Percentiles rank a stretch among this genome's conserved stretches.
Conservation (phyloP, 257 asterid species). For the Nicotiana tabacum region DNA sequence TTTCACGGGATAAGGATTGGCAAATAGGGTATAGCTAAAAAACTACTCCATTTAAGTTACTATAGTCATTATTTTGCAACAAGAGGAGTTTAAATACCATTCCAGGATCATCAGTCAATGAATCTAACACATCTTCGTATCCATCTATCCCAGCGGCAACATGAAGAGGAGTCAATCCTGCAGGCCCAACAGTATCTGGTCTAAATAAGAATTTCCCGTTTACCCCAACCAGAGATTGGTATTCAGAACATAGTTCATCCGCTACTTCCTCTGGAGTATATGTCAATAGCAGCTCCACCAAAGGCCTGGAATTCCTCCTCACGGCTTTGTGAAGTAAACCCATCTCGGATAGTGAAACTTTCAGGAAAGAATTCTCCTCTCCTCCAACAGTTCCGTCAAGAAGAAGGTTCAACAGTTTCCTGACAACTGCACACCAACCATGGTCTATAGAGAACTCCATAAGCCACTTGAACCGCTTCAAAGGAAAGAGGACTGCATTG, state of each 20-base stretch:
- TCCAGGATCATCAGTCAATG: conserved; percentile 68
- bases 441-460: conserved; percentile 60
- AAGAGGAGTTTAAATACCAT: conserved; percentile 32
- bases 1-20: conserved; percentile 8
- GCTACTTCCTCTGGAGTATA: conserved; percentile 47
- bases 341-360: conserved; percentile 46
- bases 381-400: conserved; percentile 49
- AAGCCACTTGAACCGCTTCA: conserved; percentile 56
- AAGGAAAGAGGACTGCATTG: conserved; percentile 31
- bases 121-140: conserved; percentile 59
- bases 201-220: conserved; percentile 41
- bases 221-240: conserved; percentile 24
- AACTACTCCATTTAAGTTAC: background rate
- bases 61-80: background rate
- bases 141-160: conserved; percentile 79
- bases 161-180: conserved; percentile 84
- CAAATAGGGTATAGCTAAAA: too few species aligned
- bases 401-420: conserved; percentile 50
- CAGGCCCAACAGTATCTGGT: conserved; percentile 64
- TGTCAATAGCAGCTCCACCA: conserved; percentile 58
- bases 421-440: conserved; percentile 68
- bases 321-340: conserved; percentile 72
- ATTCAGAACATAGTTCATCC: conserved; percentile 45
- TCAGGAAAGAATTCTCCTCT: conserved; percentile 45
- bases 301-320: conserved; percentile 58